Evolutionary conservation across 257 asterid genomes (phyloP), one percentile per base, ranked within the genome.

Genomic region (Solanum verrucosum): DNA sequence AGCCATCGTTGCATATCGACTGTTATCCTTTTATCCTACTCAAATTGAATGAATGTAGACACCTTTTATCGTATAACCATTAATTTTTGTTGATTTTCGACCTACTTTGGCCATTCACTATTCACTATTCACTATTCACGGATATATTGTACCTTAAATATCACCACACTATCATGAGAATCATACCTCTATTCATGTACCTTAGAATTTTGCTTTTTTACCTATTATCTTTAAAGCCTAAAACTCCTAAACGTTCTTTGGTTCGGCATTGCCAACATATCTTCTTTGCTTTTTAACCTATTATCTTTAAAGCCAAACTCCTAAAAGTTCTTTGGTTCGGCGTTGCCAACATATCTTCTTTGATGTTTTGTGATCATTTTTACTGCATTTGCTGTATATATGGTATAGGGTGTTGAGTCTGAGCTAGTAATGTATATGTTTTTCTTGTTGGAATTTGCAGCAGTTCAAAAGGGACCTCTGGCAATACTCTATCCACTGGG

Each of bases 401-500:
- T 18, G 59, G 38, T 79, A 79, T 42, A 44, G 31, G 67, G 37
- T 44, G 65, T 5, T 5, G 42, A 81, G 85, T 46, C 40, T 81
- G 6, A 29, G 85, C 27, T 29, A 49, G 44, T 88, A 88, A 84
- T 46, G 11, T 70, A 8, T 25, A 67, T 89, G 38, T 37, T 85
- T 31, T 37, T 34, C 67, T 37, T 21, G 31, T 74, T 87, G 67
- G 52, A 75, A 82, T 87, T 74, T 89, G 82, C 93, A 92, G 95
- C 89, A 81, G 89, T 88, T 87, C 94, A 65, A 71, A 92, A n/a
- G 94, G 91, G 84, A 37, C 84, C 79, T 89, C 96, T 87, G 90
- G 90, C 87, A 95, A 86, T 79, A 95, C 91, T 89, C 89, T 91
- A 84, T 90, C 90, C 44, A 88, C 83, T 86, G 94, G 92, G 87